Evolutionary conservation across 208 protist genomes (phyloP), one percentile per base, ranked within the genome.

Genomic region (Crithidia expoeki): DNA sequence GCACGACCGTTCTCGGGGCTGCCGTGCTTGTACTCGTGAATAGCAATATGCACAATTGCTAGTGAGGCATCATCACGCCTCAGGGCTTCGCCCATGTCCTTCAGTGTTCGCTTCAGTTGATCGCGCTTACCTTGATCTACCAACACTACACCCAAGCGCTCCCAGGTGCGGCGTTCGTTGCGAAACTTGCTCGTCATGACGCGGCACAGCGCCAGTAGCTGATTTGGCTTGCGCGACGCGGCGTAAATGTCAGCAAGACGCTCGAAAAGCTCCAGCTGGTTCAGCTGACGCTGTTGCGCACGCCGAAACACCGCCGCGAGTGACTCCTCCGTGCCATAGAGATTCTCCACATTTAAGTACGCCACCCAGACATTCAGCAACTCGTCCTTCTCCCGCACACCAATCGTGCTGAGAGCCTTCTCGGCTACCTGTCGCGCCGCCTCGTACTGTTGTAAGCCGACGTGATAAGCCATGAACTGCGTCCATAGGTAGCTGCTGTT

Each of bases 401-500:
- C 87, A 62, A 98, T 98, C 11, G 89, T 95, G 28, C 66, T 74
- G 28, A 98, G 80, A 21, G 95, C 95, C 80, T 92, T 95, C 70
- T 98, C 92, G 9, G 89, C 91, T 23, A 98, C 87, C 56, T 92
- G 83, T 9, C 94, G 84, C 17, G 95, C 95, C 52, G 95, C 84
- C 65, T 97, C 94, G 67, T 92, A 86, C 72, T 98, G 84, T 51
- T 93, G 85, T 55, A 95, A 66, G 4, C 68, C 68, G 3, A 98
- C 80, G 66, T 94, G 88, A 66, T 94, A 80, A 10, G 95, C 88
- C 93, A 98, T 98, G 84, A 95, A 98, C 76, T 97, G 93, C 52
- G 86, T 94, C 94, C 95, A 98, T 33, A 98, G 68, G 69, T 90
- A 98, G 68, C 88, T 96, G 80, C 83, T 96, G 78, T 97, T 96